Percentiles rank a stretch among this genome's conserved stretches.
phyloP scores from a whole-genome alignment of 129 eudicot genomes.

The Pulicaria dysenterica region DNA sequence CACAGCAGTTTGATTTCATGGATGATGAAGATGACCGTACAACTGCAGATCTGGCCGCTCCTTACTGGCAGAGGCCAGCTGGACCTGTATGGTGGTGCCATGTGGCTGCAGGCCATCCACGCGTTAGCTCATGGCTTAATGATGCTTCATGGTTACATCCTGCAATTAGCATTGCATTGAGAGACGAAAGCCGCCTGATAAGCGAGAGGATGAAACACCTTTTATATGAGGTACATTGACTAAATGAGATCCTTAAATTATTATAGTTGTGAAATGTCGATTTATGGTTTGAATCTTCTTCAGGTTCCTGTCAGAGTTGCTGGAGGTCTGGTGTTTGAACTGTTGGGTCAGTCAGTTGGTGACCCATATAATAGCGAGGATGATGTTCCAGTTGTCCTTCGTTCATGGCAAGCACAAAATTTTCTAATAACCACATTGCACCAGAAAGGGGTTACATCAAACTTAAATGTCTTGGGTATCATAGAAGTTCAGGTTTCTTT shows the following conservation, averaged over 20 bases:
- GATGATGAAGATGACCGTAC: conserved; percentile 88
- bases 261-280: conserved; percentile 11
- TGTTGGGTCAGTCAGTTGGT: conserved; percentile 86
- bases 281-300: conserved; percentile 20
- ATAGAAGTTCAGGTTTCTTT: conserved; percentile 92
- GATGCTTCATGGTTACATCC: conserved; percentile 95
- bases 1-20: conserved; percentile 54
- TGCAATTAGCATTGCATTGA: conserved; percentile 89
- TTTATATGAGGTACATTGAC: conserved; percentile 78
- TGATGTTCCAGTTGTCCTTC: conserved; percentile 88
- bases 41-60: conserved; percentile 86
- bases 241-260: conserved; percentile 1
- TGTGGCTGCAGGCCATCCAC: conserved; percentile 66
- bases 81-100: conserved; percentile 99
- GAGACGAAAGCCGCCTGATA: conserved; percentile 89
- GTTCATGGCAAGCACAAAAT: conserved; percentile 97
- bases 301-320: conserved; percentile 99
- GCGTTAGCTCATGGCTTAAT: conserved; percentile 64
- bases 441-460: conserved; percentile 71
- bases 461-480: conserved; percentile 83
- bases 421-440: conserved; percentile 79
- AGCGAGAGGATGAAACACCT: conserved; percentile 97
- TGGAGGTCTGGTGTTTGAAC: conserved; percentile 93
- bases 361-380: conserved; percentile 83
- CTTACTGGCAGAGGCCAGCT: conserved; percentile 89